Evolutionary conservation across 306 rosid genomes (phyloP), one percentile per base, ranked within the genome.

Genomic region (Benincasa hispida): DNA sequence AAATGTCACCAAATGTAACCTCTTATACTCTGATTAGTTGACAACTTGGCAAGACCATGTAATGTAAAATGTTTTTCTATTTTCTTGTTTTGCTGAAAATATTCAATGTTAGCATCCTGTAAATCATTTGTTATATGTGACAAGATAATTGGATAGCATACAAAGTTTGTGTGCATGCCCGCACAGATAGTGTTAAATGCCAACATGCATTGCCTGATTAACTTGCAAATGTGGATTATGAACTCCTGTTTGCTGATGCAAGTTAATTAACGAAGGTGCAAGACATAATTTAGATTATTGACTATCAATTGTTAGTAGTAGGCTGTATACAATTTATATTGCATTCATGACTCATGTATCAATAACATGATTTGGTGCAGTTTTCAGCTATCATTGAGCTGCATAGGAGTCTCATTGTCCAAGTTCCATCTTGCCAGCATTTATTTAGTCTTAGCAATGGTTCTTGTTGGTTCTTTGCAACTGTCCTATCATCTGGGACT

Each of bases 401-500:
- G 39, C 41, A 17, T 41, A 24, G 58, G 35, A 70, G 54, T 70
- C 15, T 15, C 34, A 8, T 69, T 2, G 12, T 69, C 45, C 55
- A 24, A 42, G 55, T 68, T 32, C 8, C 57, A 70, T 25, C 37
- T 14, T 70, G 22, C 39, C 76, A 6, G 58, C 58, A 47, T 24
- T 53, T 53, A 5, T 50, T 74, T 74, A 69, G 50, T 19, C n/a
- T 34, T 39, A 76, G 78, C 11, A 77, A 94, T 94, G 98, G 93
- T 89, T 85, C 87, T 87, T 78, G 83, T 89, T 65, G 90, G 91
- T 87, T 94, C 94, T 28, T 80, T 91, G 96, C 95, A 91, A 79
- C 78, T 91, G 82, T 81, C 98, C 85, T 82, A 72, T 80, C 91
- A 83, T 32, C 80, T 85, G 87, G 97, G 91, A 83, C 88, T 85